Evolutionary conservation across 2,329 filamentous ascomycete genomes (phyloP), one percentile per base, ranked within the genome.

Genomic region (Penicillium sp.): DNA sequence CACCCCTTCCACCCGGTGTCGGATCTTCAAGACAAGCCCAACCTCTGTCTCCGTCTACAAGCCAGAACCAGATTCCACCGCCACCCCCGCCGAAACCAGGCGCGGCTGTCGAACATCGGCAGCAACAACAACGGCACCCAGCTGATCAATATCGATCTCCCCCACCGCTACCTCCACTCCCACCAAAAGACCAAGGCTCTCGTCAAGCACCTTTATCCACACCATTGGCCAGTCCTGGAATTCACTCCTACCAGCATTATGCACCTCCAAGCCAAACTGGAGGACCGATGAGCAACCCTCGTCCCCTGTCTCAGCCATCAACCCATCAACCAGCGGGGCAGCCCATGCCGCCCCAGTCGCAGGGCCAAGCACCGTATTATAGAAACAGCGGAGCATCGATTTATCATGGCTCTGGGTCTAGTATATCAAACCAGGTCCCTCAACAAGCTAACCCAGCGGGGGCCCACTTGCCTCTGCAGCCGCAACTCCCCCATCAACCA

Each of bases 1-100:
- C 89, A 56, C 88, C 89, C 51, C 78, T 88, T 17, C 89, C 88
- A 9, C 84, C 85, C 26, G 86, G 88, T 65, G 77, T 88, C 56
- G 75, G 78, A 43, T 71, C 71, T 63, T 54, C 59, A 14, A 43
- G 28, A 28, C 73, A 47, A 33, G 50, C 77, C n/a, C 51, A 77
- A 67, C 41, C 58, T 28, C 47, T 58, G 22, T 50, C 62, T 22
- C 58, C 62, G 16, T 41, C 59, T 28, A 7, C 58, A 30, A 53
- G 31, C 19, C 67, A 66, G 35, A 55, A 35, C 22, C 66, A 65
- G 41, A 54, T 50, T 38, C 72, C 72, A 14, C 73, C 73, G 12
- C 69, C 67, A 22, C 66, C 73, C 12, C 74, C 74, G 31, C 74
- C 74, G 8, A 77, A 76, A 53, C 70, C 68, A 14, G 68, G 69